Conservation (phyloP, 805 yeast genomes). For the Kurtzmaniella fragi region DNA sequence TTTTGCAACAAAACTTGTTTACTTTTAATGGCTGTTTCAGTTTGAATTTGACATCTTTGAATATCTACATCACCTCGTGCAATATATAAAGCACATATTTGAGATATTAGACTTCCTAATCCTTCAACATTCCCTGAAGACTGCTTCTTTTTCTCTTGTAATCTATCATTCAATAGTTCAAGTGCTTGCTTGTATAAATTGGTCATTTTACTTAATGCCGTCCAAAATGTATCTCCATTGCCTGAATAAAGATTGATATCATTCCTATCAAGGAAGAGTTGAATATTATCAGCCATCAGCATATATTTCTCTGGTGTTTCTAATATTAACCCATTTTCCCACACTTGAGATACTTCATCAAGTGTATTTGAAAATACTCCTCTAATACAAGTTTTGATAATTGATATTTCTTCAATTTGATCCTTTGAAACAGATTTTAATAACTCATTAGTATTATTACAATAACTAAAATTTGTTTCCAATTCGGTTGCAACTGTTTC, state of each 20-base stretch:
- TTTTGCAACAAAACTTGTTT: conserved; percentile 30
- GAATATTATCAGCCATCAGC: conserved; percentile 40
- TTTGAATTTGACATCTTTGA: conserved; percentile 38
- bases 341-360: conserved; percentile 20
- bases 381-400: conserved; percentile 21
- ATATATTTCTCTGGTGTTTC: conserved; percentile 32
- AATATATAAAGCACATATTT: conserved; percentile 39
- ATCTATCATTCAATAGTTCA: conserved; percentile 19
- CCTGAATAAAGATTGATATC: conserved; percentile 11
- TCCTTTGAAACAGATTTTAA: conserved; percentile 21
- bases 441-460: conserved; percentile 13
- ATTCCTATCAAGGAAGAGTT: conserved; percentile 37
- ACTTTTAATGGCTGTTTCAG: conserved; percentile 26
- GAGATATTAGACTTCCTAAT: conserved; percentile 27
- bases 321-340: conserved; percentile 28
- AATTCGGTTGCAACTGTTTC: conserved; percentile 17
- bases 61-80: conserved; percentile 50
- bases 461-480: conserved; percentile 12
- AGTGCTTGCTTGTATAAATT: conserved; percentile 34
- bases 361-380: conserved; percentile 23
- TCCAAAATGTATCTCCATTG: conserved; percentile 30
- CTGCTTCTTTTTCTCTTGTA: conserved; percentile 11
- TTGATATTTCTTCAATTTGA: conserved; percentile 25
- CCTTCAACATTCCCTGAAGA: conserved; percentile 16
- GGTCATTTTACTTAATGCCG: conserved; percentile 32